phyloP scores from a whole-genome alignment of 768 basidiomycete species.

The Dioszegia aurantiaca region DNA sequence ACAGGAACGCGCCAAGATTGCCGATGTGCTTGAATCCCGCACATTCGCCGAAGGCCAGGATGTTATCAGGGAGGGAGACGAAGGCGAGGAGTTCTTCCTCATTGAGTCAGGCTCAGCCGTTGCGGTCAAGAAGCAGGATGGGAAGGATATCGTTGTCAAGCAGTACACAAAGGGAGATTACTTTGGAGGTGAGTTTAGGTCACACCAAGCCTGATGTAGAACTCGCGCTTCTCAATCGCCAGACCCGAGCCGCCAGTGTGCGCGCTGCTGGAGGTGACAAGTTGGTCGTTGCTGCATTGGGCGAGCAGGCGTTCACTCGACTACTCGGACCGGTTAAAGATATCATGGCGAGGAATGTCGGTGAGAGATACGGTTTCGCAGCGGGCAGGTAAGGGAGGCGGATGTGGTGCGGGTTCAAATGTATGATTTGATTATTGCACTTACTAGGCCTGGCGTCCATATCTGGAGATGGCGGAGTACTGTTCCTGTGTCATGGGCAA shows the following conservation, averaged over 20 bases:
- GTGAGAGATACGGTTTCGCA: constrained; percentile 61
- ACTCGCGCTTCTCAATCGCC: constrained; percentile 79
- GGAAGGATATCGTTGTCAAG: constrained; percentile 67
- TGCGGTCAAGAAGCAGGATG: constrained; percentile 66
- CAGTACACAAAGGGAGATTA: constrained; percentile 86
- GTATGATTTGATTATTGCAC: too few species aligned
- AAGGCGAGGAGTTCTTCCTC: constrained; percentile 96
- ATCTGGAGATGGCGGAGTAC: too few species aligned
- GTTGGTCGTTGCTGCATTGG: constrained; percentile 89
- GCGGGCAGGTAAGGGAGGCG: constrained; percentile 18
- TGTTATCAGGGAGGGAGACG: constrained; percentile 88
- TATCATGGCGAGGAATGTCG: constrained; percentile 78
- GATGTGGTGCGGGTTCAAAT: background rate
- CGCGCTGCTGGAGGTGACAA: constrained; percentile 67
- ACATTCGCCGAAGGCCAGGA: constrained; percentile 78
- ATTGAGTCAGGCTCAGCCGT: constrained; percentile 89
- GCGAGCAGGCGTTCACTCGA: constrained; percentile 88
- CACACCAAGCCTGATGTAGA: constrained; percentile 57
- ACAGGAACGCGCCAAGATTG: constrained; percentile 91
- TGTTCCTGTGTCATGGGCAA: too few species aligned
- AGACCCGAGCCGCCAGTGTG: constrained; percentile 94
- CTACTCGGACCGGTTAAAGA: constrained; percentile 87
- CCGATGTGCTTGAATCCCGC: constrained; percentile 84
- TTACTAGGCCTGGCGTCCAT: too few species aligned
- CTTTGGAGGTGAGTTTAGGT: constrained; percentile 75